These are phyloP conservation scores for Paracoccidioides brasiliensis DNA, from an alignment of 2,329 filamentous ascomycete species.

Conservation along the genomic window DNA sequence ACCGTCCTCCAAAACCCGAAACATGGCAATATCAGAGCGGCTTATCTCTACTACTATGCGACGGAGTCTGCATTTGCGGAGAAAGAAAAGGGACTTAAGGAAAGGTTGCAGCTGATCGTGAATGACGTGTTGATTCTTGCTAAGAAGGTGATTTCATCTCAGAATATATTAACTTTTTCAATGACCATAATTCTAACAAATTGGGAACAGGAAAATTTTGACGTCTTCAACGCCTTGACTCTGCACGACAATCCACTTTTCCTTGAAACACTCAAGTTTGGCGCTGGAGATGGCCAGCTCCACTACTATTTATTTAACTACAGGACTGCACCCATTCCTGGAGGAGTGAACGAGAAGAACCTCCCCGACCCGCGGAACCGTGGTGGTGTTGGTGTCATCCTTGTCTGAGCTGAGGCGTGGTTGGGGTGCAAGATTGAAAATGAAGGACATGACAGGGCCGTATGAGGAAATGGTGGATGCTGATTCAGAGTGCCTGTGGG, in stretches of 20 bases:
- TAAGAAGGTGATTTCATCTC: slow-evolving; percentile 47
- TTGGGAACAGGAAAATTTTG: slow-evolving; percentile 52
- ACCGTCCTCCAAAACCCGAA: slow-evolving; percentile 74
- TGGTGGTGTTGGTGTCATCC: slow-evolving; percentile 82
- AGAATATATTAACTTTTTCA: neutral
- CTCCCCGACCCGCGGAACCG: slow-evolving; percentile 61
- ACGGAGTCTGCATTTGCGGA: slow-evolving; percentile 58
- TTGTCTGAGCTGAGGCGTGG: slow-evolving; percentile 43
- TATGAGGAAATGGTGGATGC: neutral
- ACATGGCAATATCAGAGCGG: slow-evolving; percentile 69
- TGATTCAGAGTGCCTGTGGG: too few relatives aligned
- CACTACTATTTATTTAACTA: slow-evolving; percentile 99
- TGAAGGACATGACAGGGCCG: neutral
- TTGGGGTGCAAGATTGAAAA: neutral
- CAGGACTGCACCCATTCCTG: slow-evolving; percentile 68
- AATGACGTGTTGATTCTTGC: slow-evolving; percentile 78
- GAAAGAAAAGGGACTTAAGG: slow-evolving; percentile 50
- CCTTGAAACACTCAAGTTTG: slow-evolving; percentile 87
- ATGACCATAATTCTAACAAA: neutral
- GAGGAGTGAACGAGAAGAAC: slow-evolving; percentile 72
- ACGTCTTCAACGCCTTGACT: slow-evolving; percentile 93
- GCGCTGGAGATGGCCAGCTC: slow-evolving; percentile 81
- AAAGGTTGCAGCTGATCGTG: slow-evolving; percentile 66
- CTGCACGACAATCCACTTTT: slow-evolving; percentile 90
- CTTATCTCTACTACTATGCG: slow-evolving; percentile 96